These are phyloP conservation scores for Ceratobasidium papillatum DNA, from an alignment of 1,284 basidiomycete genomes.

Conservation along the genomic window DNA sequence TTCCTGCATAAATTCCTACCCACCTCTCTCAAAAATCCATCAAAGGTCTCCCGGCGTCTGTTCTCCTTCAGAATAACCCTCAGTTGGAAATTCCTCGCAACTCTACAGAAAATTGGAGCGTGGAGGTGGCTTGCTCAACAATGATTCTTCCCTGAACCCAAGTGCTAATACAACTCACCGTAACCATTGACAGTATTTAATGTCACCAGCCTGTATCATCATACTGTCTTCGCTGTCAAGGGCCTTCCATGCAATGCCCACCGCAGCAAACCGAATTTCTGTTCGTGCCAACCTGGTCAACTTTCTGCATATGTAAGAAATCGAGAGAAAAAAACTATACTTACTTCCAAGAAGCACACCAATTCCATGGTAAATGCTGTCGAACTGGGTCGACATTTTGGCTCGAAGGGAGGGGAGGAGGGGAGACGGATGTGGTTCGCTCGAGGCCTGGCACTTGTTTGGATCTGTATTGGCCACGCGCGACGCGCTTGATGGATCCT, in stretches of 20 bases:
- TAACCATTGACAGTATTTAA: slow-evolving; percentile 91
- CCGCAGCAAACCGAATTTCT: slow-evolving; percentile 89
- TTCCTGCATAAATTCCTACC: slow-evolving; percentile 45
- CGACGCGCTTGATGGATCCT: slow-evolving; percentile 23
- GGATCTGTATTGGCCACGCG: neutral
- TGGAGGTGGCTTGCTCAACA: neutral
- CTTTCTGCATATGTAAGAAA: neutral
- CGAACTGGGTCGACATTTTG: slow-evolving; percentile 70
- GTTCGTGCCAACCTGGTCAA: slow-evolving; percentile 31
- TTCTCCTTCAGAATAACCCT: slow-evolving; percentile 81
- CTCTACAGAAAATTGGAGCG: slow-evolving; percentile 57
- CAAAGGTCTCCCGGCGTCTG: slow-evolving; percentile 78
- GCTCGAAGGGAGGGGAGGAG: neutral
- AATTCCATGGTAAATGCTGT: slow-evolving; percentile 81
- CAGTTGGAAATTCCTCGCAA: slow-evolving; percentile 92
- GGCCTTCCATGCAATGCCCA: slow-evolving; percentile 90
- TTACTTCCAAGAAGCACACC: slow-evolving; percentile 81
- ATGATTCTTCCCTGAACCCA: neutral
- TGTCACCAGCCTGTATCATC: slow-evolving; percentile 75
- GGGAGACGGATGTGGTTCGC: slow-evolving; percentile 4
- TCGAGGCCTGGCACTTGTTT: neutral
- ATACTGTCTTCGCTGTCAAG: slow-evolving; percentile 67
- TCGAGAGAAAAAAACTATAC: slow-evolving; percentile 51
- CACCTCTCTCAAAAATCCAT: slow-evolving; percentile 93
- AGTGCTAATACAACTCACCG: slow-evolving; percentile 51